Evolutionary conservation across 352 stramenopile genomes (phyloP), one percentile per base, ranked within the genome.

Genomic region (Pythium brassicae): DNA sequence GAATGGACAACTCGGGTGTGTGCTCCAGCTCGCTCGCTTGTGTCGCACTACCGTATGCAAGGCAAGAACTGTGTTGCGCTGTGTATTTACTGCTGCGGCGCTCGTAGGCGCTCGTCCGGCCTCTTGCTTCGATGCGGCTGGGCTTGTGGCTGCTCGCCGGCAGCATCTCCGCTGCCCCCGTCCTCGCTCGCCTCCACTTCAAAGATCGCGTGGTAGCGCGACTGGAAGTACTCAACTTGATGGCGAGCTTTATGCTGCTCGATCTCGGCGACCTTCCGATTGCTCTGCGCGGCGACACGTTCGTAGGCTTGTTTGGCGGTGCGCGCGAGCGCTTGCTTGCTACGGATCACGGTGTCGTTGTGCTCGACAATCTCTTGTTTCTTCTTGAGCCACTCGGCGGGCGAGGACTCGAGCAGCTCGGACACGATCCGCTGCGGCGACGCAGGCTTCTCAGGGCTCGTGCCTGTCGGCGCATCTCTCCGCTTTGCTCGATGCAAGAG

Each of bases 231-330:
- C 57, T 57, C 70, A 10, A 53, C 43, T 23, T 68, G 53, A 27
- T 84, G 66, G 4, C 63, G 37, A 14, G 62, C 72, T 63, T 89
- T 89, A 50, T 61, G 61, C 11, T 58, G 61, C 51, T 89, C 74
- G 53, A 86, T 84, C 47, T 84, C 57, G 11, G 68, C 60, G 10
- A 89, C 59, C 48, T 79, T 76, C 42, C 55, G 50, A 55, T 86
- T 83, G 58, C 78, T 83, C 52, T 73, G 66, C 23, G 40, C 50
- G 8, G 61, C 70, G 14, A 86, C 69, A 4, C 63, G 67, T 39
- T 85, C 76, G 53, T 86, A 85, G 39, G 72, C 66, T 0, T 59
- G 52, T 22, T 72, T 67, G 17, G 78, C 76, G 6, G 78, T 51
- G 6, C 50, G 51, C 0, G 66, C 76, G 22, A 88, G 53, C 22